Conservation (phyloP, 345 rosid genomes). For the Boechera divaricarpa region DNA sequence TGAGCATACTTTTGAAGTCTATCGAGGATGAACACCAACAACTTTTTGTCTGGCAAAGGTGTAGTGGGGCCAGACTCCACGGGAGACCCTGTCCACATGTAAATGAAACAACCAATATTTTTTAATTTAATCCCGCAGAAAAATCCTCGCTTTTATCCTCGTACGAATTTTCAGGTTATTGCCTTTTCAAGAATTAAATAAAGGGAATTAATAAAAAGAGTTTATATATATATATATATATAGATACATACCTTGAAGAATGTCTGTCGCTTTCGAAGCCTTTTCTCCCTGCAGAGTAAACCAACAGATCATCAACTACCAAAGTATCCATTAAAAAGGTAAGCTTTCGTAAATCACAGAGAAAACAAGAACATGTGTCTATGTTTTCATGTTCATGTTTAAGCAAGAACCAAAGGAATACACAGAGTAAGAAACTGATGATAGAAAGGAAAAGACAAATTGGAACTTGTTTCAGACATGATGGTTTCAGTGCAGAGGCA, state of each 20-base stretch:
- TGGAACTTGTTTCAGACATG: slow-evolving; percentile 60
- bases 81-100: slow-evolving; percentile 77
- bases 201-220: not conserved
- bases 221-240: slow-evolving; percentile 10
- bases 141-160: slow-evolving; percentile 41
- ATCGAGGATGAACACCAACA: slow-evolving; percentile 97
- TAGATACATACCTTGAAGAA: slow-evolving; percentile 67
- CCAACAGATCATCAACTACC: slow-evolving; percentile 40
- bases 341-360: slow-evolving; percentile 13
- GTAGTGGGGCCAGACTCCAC: slow-evolving; percentile 92
- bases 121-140: slow-evolving; percentile 38
- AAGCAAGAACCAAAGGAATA: slow-evolving; percentile 37
- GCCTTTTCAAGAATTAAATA: slow-evolving; percentile 54
- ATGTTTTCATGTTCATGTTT: slow-evolving; percentile 18
- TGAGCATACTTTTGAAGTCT: slow-evolving; percentile 92
- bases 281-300: slow-evolving; percentile 72
- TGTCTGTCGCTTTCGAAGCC: slow-evolving; percentile 85
- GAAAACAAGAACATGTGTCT: not conserved
- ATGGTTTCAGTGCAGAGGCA: slow-evolving; percentile 48
- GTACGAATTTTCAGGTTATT: slow-evolving; percentile 41
- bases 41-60: slow-evolving; percentile 98
- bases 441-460: slow-evolving; percentile 67
- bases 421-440: slow-evolving; percentile 31
- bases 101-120: slow-evolving; percentile 39
- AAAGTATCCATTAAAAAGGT: slow-evolving; percentile 29